Percentiles rank a stretch among this genome's conserved stretches.
These are phyloP conservation scores for Phytophthora idaei DNA, from an alignment of 352 stramenopile species.

Conservation along the genomic window DNA sequence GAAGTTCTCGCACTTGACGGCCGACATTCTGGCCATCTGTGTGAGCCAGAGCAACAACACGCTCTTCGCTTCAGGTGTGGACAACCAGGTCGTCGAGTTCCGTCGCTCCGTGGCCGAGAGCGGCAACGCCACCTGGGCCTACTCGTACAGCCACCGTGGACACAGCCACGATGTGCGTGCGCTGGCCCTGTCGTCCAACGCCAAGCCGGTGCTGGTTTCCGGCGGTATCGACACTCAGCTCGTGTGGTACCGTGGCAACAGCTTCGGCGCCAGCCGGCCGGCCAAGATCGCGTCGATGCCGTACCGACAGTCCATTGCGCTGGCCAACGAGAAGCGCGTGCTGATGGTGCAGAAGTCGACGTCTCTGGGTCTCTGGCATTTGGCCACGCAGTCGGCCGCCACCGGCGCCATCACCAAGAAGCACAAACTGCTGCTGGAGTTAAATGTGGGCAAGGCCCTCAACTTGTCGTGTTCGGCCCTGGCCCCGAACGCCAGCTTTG, in stretches of 20 bases:
- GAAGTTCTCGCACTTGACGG: conserved; percentile 92
- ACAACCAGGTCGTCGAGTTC: conserved; percentile 93
- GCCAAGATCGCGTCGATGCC: conserved; percentile 91
- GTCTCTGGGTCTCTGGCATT: conserved; percentile 74
- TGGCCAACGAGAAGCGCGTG: conserved; percentile 70
- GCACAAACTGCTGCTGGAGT: conserved; percentile 77
- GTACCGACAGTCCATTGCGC: conserved; percentile 68
- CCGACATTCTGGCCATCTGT: conserved; percentile 90
- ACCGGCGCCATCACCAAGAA: conserved; percentile 45
- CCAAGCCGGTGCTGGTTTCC: conserved; percentile 81
- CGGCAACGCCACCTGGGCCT: conserved; percentile 66
- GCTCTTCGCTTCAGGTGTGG: conserved; percentile 93
- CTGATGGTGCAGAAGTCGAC: conserved; percentile 78
- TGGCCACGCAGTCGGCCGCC: conserved; percentile 41
- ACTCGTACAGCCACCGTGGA: conserved; percentile 87
- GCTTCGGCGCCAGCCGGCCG: conserved; percentile 86
- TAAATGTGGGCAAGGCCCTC: conserved; percentile 75
- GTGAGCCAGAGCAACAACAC: conserved; percentile 85
- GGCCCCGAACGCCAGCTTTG: conserved; percentile 81
- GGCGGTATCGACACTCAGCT: conserved; percentile 95
- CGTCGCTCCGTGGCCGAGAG: conserved; percentile 48
- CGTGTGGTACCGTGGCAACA: conserved; percentile 87
- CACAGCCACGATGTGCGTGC: conserved; percentile 92
- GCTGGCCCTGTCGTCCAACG: conserved; percentile 69
- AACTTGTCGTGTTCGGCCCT: conserved; percentile 89